phyloP scores from a whole-genome alignment of 2,329 filamentous ascomycete species.

The Diaporthe australafricana region DNA sequence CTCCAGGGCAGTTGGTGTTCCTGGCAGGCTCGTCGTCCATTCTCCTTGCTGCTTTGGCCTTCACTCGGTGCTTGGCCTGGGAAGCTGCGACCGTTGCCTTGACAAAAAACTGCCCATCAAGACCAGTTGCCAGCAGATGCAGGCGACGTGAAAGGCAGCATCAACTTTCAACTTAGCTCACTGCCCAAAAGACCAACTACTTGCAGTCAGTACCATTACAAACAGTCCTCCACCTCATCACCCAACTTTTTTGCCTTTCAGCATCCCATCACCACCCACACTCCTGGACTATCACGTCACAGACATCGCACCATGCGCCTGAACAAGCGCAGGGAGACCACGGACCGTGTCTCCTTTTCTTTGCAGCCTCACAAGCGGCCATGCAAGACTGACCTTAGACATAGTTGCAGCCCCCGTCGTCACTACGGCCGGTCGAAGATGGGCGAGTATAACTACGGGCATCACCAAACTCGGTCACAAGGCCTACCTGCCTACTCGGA shows the following conservation, averaged over 20 bases:
- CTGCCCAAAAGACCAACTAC: not conserved
- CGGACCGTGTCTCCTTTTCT: not conserved
- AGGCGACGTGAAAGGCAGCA: not conserved
- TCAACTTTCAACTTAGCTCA: not conserved
- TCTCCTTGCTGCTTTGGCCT: not conserved
- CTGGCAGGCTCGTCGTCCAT: not conserved
- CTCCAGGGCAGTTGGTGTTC: not conserved
- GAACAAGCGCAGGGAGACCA: not conserved
- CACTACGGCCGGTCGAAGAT: not conserved
- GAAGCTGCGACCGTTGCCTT: not conserved
- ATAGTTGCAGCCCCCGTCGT: not conserved
- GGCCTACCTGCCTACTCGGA: slow-evolving; percentile 33
- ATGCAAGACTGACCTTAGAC: slow-evolving; percentile 19
- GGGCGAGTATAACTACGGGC: slow-evolving; percentile 23
- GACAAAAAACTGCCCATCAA: not conserved
- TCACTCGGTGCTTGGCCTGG: not conserved
- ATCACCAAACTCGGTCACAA: slow-evolving; percentile 35
- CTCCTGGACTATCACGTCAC: not conserved
- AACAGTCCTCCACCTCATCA: not conserved
- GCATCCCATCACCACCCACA: not conserved
- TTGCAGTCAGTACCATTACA: not conserved
- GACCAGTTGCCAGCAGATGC: not conserved
- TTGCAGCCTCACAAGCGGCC: not conserved
- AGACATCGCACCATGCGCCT: not conserved
- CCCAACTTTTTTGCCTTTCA: not conserved